Percentiles rank a stretch among this genome's conserved stretches.
These are phyloP conservation scores for Ustilago hordei DNA, from an alignment of 1,284 basidiomycete species.

Conservation along the genomic window DNA sequence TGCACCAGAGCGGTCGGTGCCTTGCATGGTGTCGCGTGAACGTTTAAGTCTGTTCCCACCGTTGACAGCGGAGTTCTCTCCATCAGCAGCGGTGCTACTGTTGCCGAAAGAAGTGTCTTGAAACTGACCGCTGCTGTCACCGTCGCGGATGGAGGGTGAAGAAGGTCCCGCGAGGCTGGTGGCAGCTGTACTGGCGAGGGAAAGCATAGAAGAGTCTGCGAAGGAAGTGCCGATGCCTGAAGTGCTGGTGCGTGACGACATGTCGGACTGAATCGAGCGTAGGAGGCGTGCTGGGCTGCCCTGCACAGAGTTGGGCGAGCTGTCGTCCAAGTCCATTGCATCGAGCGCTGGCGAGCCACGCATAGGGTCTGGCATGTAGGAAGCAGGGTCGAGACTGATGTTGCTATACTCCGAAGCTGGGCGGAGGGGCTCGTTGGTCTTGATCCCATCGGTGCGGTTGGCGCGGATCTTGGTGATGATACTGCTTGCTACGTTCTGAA, in stretches of 20 bases:
- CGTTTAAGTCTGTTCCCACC: constrained; percentile 31
- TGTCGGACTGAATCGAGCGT: constrained; percentile 45
- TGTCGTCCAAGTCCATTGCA: constrained; percentile 45
- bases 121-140: constrained; percentile 41
- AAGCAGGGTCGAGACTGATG: constrained; percentile 26
- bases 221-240: constrained; percentile 46
- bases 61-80: constrained; percentile 18
- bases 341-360: constrained; percentile 27
- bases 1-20: constrained; percentile 16
- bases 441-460: constrained; percentile 56
- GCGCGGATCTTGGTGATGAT: constrained; percentile 64
- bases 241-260: constrained; percentile 50
- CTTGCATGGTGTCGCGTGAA: constrained; percentile 35
- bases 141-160: constrained; percentile 40
- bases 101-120: constrained; percentile 47
- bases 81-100: constrained; percentile 34
- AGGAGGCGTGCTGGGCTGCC: constrained; percentile 35
- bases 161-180: constrained; percentile 49
- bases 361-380: constrained; percentile 21
- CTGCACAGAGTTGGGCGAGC: constrained; percentile 27
- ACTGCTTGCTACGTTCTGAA: constrained; percentile 64
- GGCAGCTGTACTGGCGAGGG: constrained; percentile 56
- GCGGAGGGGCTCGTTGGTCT: constrained; percentile 40
- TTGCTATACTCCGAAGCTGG: constrained; percentile 33
- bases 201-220: constrained; percentile 57